Evolutionary conservation across 768 basidiomycete genomes (phyloP), one percentile per base, ranked within the genome.

Genomic region (Tubosaeta brunneosetosa): DNA sequence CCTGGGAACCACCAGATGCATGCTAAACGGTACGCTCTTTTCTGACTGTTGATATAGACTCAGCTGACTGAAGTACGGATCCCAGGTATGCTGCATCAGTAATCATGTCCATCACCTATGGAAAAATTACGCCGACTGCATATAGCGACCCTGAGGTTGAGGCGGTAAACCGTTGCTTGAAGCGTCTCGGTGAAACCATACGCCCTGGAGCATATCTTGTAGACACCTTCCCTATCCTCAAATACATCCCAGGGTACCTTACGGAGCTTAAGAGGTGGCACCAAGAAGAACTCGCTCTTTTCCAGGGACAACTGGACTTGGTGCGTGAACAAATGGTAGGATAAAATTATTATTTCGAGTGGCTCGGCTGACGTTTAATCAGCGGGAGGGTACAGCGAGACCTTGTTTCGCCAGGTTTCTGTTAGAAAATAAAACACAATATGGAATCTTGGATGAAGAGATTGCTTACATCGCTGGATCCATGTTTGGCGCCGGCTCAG

Each of bases 251-350:
- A 1, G 59, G 60, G 6, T 64, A 84, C 57, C 70, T 83, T 11
- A 73, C 74, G 3, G 76, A 80, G 52, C 66, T 87, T 6, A 74
- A 73, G 52, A 68, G 72, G 3, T 81, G 80, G 36, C 84, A 86
- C 55, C 16, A 56, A 29, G 70, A 74, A 44, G 75, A 76, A 55
- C 61, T 72, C 11, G 56, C 43, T 1, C 55, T 75, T 34, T 76
- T 68, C 50, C 34, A 56, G 10, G 55, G 64, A 0, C 71, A 71
- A 51, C 27, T 74, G 14, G 58, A 68, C 11, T 46, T 43, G 9
- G 69, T 69, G 11, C 54, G 61, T n/a, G 52, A 60, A 34, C 56
- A 62, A 17, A 61, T 74, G 60, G 73, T 71, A 32, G 37, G 52
- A 38, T 19, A 38, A 5, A 38, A 9, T 38, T 38, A 6, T 38